Conservation (phyloP, 306 rosid species). For the Pterocarpus santalinus region DNA sequence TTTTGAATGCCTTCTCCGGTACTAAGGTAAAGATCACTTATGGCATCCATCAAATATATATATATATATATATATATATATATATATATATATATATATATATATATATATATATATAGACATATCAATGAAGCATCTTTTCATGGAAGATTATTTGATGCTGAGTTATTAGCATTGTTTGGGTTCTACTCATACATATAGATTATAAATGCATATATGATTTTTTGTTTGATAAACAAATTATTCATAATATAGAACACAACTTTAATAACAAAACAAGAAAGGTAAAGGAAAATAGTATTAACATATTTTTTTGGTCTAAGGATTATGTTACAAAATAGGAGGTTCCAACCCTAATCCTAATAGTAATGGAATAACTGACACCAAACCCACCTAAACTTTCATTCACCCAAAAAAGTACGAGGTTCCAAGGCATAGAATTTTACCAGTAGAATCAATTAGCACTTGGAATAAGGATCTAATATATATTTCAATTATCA, state of each 20-base stretch:
- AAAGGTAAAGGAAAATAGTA: background rate
- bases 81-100: no score
- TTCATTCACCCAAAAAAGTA: no score
- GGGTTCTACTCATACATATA: background rate
- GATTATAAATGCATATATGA: background rate
- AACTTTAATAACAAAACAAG: background rate
- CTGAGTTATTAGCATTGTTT: background rate
- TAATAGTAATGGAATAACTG: no score
- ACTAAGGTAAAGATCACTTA: conserved; percentile 22
- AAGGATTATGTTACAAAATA: background rate
- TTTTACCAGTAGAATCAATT: background rate
- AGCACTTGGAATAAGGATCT: background rate
- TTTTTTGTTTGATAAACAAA: conserved; percentile 31
- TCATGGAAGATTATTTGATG: background rate
- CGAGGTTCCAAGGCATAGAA: background rate
- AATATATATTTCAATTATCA: background rate
- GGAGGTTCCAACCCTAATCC: no score
- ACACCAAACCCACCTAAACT: no score
- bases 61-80: no score
- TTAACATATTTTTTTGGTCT: background rate
- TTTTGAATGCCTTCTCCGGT: conserved; percentile 34
- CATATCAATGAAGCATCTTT: background rate
- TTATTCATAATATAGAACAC: background rate
- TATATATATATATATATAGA: no score
- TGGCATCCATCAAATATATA: background rate